Evolutionary conservation across 2,329 filamentous ascomycete species (phyloP).

Genomic region (Xylariaceae sp.): DNA sequence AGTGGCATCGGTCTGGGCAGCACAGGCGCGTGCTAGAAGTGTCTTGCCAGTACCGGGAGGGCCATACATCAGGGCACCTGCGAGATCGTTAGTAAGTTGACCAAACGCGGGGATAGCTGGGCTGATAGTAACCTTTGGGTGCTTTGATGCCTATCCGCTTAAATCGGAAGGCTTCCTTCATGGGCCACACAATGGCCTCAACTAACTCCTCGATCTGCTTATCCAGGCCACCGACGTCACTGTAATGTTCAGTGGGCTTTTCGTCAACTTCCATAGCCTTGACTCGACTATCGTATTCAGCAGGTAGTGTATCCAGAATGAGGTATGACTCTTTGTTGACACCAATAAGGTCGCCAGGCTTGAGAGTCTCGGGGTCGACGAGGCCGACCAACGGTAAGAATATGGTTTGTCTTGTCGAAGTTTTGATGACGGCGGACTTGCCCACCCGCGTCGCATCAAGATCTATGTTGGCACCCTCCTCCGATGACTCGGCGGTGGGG

Average conservation of each 20-base stretch:
- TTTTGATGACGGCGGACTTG: constrained; percentile 99
- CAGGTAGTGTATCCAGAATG: constrained; percentile 90
- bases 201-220: constrained; percentile 99
- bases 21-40: constrained; percentile 87
- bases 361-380: constrained; percentile 90
- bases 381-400: constrained; percentile 96
- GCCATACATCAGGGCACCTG: constrained; percentile 97
- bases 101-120: constrained; percentile 1
- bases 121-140: constrained; percentile 70
- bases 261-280: constrained; percentile 99
- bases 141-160: constrained; percentile 99
- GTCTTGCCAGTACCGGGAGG: constrained; percentile 88
- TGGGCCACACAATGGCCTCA: constrained; percentile 97
- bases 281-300: constrained; percentile 96
- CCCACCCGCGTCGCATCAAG: constrained; percentile 93
- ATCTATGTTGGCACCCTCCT: constrained; percentile 98
- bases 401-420: constrained; percentile 95
- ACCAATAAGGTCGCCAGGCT: constrained; percentile 93
- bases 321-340: constrained; percentile 99
- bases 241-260: constrained; percentile 99
- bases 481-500: constrained; percentile 88
- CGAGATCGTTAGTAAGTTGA: constrained; percentile 14
- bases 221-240: constrained; percentile 91
- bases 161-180: constrained; percentile 98
- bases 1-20: constrained; percentile 94